Base-by-base conservation (phyloP, 2,329 filamentous ascomycete species). In the Xylariales sp. region DNA sequence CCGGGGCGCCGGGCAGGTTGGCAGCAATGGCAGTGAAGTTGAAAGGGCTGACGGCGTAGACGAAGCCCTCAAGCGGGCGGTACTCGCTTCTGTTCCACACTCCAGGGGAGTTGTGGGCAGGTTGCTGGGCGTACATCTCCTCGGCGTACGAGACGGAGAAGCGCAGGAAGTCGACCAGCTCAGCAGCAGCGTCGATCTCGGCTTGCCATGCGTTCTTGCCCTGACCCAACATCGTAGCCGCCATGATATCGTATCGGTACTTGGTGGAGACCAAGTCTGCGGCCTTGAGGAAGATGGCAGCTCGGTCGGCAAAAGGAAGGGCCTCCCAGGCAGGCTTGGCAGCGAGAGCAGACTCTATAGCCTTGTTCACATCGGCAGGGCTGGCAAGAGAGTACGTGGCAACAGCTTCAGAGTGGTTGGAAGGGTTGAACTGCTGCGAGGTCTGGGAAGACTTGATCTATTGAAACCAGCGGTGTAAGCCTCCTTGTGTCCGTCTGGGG, bases 201-300 rank as follows among this genome's bases (percentile, higher is more conserved):
- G 93, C 91, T 66, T 98, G 91, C 89, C 89, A 97, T 33, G 88
- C 88, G 62, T 96, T 97, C 78, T 97, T 97, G 55, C 93, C 91
- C 67, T 98, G 91, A 44, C 91, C 93, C 21, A 95, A 72, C 80
- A 97, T 95, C 12, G 93, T 96, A 30, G 88, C 81, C 6, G 93
- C 91, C 86, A 97, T 95, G 53, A 98, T 79, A 40, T 96, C 88
- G 66, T 95, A 96, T 58, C 93, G 80, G 67, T 98, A 97, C 69
- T 97, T 97, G 47, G 78, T 85, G 38, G 85, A 73, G 50, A 98
- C 80, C 45, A 98, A 72, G 59, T 97, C 90, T 23, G 91, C 91
- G 4, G 93, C 91, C 74, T 96, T 96, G 56, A 97, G 78, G 70
- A 97, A 97, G 57, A 98, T 76, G 40, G 90, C 86, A 11, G 91